Conservation (phyloP, 2,329 filamentous ascomycete species). For the Curvularia lunata region DNA sequence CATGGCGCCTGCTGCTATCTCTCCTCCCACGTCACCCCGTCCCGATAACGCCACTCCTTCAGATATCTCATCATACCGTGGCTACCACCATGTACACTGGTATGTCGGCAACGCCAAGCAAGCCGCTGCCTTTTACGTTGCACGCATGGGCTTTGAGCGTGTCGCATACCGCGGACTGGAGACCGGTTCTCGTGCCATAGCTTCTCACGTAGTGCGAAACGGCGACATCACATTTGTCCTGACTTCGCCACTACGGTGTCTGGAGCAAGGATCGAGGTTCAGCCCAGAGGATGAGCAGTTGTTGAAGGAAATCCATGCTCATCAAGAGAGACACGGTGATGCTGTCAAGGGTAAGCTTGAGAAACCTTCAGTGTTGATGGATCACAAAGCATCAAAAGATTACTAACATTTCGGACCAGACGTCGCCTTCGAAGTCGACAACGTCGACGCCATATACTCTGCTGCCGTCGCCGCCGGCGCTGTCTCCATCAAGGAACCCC, state of each 20-base stretch:
- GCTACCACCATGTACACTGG: slow-evolving; percentile 94
- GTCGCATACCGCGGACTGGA: slow-evolving; percentile 88
- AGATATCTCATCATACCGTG: slow-evolving; percentile 66
- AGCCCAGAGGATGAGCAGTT: slow-evolving; percentile 65
- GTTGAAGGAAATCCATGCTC: slow-evolving; percentile 77
- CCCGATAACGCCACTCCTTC: slow-evolving; percentile 26
- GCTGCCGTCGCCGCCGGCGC: slow-evolving; percentile 72
- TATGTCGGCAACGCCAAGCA: slow-evolving; percentile 98
- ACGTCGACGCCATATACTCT: slow-evolving; percentile 78
- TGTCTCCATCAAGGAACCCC: slow-evolving; percentile 67
- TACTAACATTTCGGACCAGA: slow-evolving; percentile 57
- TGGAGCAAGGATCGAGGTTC: slow-evolving; percentile 42
- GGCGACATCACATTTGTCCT: slow-evolving; percentile 81
- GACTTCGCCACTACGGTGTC: slow-evolving; percentile 73
- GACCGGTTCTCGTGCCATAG: slow-evolving; percentile 80
- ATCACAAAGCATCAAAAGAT: not conserved
- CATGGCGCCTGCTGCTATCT: slow-evolving; percentile 46
- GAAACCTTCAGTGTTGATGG: not conserved
- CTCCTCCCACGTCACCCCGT: slow-evolving; percentile 52
- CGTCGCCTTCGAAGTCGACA: slow-evolving; percentile 92
- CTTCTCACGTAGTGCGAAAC: slow-evolving; percentile 84
- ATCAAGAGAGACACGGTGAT: slow-evolving; percentile 87
- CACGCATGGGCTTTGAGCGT: slow-evolving; percentile 82
- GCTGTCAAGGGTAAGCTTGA: slow-evolving; percentile 70
- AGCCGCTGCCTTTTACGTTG: slow-evolving; percentile 86